These are phyloP conservation scores for Pseudofabraea citricarpa DNA, from an alignment of 2,329 filamentous ascomycete genomes.

Conservation along the genomic window DNA sequence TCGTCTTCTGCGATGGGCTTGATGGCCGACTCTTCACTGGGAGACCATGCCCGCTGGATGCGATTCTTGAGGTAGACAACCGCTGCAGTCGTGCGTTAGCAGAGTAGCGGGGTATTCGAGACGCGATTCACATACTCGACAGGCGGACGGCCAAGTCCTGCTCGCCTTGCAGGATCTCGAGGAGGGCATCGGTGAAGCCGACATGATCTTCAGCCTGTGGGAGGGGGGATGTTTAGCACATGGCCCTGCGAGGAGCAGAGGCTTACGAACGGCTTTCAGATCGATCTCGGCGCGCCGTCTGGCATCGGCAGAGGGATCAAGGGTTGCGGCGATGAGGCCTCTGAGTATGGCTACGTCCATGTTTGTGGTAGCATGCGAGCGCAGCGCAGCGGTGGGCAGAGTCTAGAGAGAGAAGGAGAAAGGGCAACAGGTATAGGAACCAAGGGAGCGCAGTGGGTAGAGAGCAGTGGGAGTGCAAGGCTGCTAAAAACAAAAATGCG, in stretches of 20 bases:
- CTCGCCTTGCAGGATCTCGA: conserved; percentile 87
- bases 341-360: conserved; percentile 75
- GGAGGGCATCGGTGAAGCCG: conserved; percentile 84
- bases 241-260: conserved; percentile 10
- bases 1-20: conserved; percentile 81
- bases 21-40: conserved; percentile 67
- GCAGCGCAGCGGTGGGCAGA: too few relatives aligned
- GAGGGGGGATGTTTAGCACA: conserved; percentile 13
- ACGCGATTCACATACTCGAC: conserved; percentile 62
- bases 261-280: conserved; percentile 66
- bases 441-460: too few relatives aligned
- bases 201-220: conserved; percentile 79
- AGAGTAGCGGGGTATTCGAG: conserved; percentile 21
- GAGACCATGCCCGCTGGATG: conserved; percentile 86
- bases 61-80: conserved; percentile 98
- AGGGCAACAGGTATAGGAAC: too few relatives aligned
- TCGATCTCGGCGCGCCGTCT: conserved; percentile 74
- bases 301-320: conserved; percentile 69
- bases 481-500: too few relatives aligned
- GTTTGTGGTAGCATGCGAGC: conserved; percentile 5
- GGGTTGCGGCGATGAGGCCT: conserved; percentile 71
- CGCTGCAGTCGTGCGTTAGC: conserved; percentile 48
- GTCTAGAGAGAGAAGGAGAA: background rate
- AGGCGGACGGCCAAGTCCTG: conserved; percentile 80
- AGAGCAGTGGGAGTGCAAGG: too few relatives aligned